phyloP scores from a whole-genome alignment of 768 basidiomycete genomes.

The Peribolospora kevripleyi region DNA sequence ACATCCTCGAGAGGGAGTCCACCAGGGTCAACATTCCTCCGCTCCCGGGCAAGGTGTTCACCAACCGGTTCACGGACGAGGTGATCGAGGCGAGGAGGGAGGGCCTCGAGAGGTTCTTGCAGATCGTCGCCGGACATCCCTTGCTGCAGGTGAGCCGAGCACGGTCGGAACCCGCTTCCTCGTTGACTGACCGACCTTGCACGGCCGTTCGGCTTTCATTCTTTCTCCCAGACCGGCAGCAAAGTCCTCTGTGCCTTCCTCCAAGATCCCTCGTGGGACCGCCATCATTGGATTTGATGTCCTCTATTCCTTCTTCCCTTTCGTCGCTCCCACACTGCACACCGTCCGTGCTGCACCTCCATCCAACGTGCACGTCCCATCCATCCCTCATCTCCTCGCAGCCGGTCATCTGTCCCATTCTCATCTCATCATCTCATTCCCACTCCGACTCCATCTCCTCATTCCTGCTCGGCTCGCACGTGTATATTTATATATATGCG shows the following conservation, averaged over 20 bases:
- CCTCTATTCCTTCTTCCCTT: not conserved
- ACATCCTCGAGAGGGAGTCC: constrained; percentile 88
- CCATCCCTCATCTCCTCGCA: no score
- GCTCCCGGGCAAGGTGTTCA: constrained; percentile 93
- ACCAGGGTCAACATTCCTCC: constrained; percentile 94
- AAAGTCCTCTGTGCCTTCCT: constrained; percentile 89
- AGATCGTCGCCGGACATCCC: constrained; percentile 91
- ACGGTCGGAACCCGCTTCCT: not conserved
- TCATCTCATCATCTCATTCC: no score
- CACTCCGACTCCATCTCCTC: no score
- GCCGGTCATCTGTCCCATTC: no score
- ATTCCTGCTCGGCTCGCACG: no score
- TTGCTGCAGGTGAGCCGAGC: constrained; percentile 50
- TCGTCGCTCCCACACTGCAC: not conserved
- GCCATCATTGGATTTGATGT: constrained; percentile 15
- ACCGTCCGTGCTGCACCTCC: no score
- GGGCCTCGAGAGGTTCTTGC: constrained; percentile 80
- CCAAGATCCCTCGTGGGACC: constrained; percentile 69
- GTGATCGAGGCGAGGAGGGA: constrained; percentile 79
- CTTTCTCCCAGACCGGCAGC: constrained; percentile 48
- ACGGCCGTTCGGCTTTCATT: not conserved
- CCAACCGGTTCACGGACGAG: constrained; percentile 92
- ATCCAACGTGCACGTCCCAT: no score
- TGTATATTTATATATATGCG: no score
- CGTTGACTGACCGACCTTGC: constrained; percentile 1